These are phyloP conservation scores for Verbena officinalis DNA, from an alignment of 257 asterid genomes.

Conservation along the genomic window DNA sequence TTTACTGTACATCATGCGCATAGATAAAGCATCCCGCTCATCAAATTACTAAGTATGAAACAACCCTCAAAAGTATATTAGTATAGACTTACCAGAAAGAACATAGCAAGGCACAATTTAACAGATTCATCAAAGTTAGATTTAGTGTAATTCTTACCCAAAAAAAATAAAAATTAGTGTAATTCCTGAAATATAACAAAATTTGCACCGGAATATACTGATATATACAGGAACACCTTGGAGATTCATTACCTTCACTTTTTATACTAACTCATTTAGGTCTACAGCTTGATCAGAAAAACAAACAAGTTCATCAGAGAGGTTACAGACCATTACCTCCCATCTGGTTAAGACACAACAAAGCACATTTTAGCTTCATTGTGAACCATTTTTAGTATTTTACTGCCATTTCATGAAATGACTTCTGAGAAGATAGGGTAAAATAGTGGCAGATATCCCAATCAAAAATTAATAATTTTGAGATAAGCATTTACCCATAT, in stretches of 20 bases:
- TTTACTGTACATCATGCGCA: slow-evolving; percentile 1
- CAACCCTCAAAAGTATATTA: not conserved
- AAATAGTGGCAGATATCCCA: slow-evolving; percentile 12
- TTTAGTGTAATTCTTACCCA: not conserved
- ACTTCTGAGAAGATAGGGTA: not conserved
- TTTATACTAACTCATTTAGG: slow-evolving; percentile 13
- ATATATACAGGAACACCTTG: not conserved
- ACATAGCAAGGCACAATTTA: not conserved
- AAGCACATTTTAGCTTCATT: slow-evolving; percentile 12
- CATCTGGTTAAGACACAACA: not conserved
- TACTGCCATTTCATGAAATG: slow-evolving; percentile 20
- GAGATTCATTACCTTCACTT: slow-evolving; percentile 6
- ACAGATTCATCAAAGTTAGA: slow-evolving; percentile 10
- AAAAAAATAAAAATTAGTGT: not conserved
- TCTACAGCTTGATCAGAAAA: slow-evolving; percentile 12
- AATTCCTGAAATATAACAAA: not conserved
- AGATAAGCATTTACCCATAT: slow-evolving; percentile 74
- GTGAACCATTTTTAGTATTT: slow-evolving; percentile 10
- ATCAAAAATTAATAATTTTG: slow-evolving; percentile 23
- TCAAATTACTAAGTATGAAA: not conserved
- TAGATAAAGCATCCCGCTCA: not conserved
- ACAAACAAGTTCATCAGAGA: not conserved
- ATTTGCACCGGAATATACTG: not conserved
- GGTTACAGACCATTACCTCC: not conserved
- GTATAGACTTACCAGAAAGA: not conserved